Base-by-base conservation (phyloP, 2,329 filamentous ascomycete genomes). In the Aspergillus glaucus region DNA sequence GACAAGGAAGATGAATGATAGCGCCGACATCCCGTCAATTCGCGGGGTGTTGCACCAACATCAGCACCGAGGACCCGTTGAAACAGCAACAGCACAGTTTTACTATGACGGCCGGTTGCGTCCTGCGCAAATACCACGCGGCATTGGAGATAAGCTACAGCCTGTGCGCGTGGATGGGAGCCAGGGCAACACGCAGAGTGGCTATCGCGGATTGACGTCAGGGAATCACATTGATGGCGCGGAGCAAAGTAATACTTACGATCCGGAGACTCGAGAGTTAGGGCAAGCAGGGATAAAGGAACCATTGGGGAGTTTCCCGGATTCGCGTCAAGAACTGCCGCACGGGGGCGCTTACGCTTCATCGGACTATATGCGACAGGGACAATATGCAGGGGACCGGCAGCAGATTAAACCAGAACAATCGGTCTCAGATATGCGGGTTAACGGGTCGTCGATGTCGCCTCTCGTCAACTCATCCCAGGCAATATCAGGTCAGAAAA, bases 401-500 rank as follows among this genome's bases (percentile, higher is more conserved):
- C 45, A 50, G 26, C 44, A 45, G 22, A 22, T 32, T 22, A 30
- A 19, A 43, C 32, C 41, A 21, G 39, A 45, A 34, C 46, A 32
- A 6, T 45, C 44, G 26, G 32, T 15, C 3, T 54, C 50, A 5
- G 39, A 30, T 36, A 41, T 40, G 24, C 49, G 36, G 22, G 49
- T 46, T 34, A 55, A 60, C 50, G 49, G 50, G 21, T 17, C 51
- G 26, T 53, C 56, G 15, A 46, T 17, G 28, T 41, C 53, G n/a
- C 48, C 15, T 40, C 46, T 51, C 9, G 28, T 44, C 4, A 55
- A 53, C 46, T 50, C 53, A 8, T 45, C 55, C 7, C 52, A 50
- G 30, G 45, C 51, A 26, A 55, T 45, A 8, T 39, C 56, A 9
- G 76, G 79, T 15, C 80, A 82, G 53, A 94, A 94, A 71, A 79